Evolutionary conservation across 2,329 filamentous ascomycete species (phyloP), one percentile per base, ranked within the genome.

Genomic region (Cytospora leucostoma): DNA sequence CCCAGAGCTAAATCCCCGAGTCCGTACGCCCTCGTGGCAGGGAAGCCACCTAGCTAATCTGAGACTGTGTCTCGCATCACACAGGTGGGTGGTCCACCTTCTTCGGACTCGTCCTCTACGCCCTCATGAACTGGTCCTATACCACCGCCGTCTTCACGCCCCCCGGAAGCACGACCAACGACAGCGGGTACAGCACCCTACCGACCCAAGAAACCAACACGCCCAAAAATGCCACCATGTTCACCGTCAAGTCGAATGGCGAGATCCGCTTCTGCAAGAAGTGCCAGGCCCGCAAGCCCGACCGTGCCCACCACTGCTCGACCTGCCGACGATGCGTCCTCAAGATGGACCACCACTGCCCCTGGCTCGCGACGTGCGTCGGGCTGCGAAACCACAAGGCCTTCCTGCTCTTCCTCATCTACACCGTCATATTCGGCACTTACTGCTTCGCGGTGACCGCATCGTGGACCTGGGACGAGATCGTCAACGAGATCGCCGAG

Each of bases 331-430:
- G 90, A 72, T 99, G 95, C 75, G 93, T 99, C 33, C 82, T 99
- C 75, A 99, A 99, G 82, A 99, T 99, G 95, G 95, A 99, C 74
- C 95, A 99, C 76, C 95, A 99, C 79, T 99, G 95, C 75, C 95
- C 95, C 17, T 99, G 95, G 95, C 84, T 99, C 56, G 94, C 95
- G 34, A 97, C 92, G 4, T 99, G 95, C 76, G 91, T 99, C 65
- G 95, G 95, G 21, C 80, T 99, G 67, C 87, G 87, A 72, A 99
- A 99, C 77, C 96, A 97, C 82, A 99, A 99, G 78, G 84, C 93
- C 0, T 99, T 99, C 74, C 75, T 99, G 59, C 83, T 98, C 3
- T 99, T 98, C 75, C 82, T 99, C 33, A 84, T 93, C 62, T 98
- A 99, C 75, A 92, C 91, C 0, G 91, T 89, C 4, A 66, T 97